These are phyloP conservation scores for Pythium diclinum DNA, from an alignment of 352 stramenopile species.

Conservation along the genomic window DNA sequence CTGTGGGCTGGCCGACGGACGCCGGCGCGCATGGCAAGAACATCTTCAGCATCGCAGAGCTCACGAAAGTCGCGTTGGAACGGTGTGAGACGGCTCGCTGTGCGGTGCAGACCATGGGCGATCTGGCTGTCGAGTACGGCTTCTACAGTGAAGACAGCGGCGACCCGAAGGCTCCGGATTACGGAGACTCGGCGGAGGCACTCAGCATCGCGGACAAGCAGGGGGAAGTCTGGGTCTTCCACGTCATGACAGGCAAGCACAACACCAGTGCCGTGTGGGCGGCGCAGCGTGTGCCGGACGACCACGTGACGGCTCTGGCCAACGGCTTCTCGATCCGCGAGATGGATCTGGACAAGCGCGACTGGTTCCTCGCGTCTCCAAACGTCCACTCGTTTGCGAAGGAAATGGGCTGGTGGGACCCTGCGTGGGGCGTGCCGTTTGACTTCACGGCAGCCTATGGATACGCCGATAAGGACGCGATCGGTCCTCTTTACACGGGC, in stretches of 20 bases:
- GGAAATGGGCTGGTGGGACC: slow-evolving; percentile 86
- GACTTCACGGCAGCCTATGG: slow-evolving; percentile 70
- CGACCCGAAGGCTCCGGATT: slow-evolving; percentile 48
- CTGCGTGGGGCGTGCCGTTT: slow-evolving; percentile 38
- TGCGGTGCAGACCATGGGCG: slow-evolving; percentile 89
- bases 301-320: slow-evolving; percentile 88
- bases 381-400: slow-evolving; percentile 84
- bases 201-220: slow-evolving; percentile 85
- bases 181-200: slow-evolving; percentile 67
- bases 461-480: slow-evolving; percentile 51
- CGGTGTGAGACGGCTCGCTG: slow-evolving; percentile 79
- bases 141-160: slow-evolving; percentile 93
- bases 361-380: slow-evolving; percentile 85
- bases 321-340: slow-evolving; percentile 94
- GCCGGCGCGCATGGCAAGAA: slow-evolving; percentile 65
- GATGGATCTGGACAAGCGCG: slow-evolving; percentile 69
- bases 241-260: slow-evolving; percentile 89
- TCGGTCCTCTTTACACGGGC: slow-evolving; percentile 67
- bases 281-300: slow-evolving; percentile 88
- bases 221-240: slow-evolving; percentile 93
- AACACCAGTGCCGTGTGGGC: slow-evolving; percentile 90
- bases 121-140: slow-evolving; percentile 88
- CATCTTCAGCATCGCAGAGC: slow-evolving; percentile 88
- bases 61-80: slow-evolving; percentile 90
- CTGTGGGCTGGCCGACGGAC: slow-evolving; percentile 54